Evolutionary conservation across 2,329 filamentous ascomycete species (phyloP).

Genomic region (Colletotrichum liaoningense): DNA sequence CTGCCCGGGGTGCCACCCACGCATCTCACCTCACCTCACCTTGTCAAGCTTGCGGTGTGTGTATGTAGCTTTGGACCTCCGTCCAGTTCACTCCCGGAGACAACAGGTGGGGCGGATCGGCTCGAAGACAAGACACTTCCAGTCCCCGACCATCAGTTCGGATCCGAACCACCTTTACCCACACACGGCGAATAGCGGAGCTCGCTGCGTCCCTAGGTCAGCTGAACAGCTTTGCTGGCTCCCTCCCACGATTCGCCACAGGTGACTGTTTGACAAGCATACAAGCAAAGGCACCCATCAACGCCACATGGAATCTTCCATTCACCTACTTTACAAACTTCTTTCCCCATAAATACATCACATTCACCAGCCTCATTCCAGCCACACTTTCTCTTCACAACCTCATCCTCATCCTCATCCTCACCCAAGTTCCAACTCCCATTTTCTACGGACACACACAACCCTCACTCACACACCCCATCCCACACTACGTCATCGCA

Average conservation of each 20-base stretch:
- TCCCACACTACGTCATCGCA: constrained; percentile 14
- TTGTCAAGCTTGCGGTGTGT: too few relatives aligned
- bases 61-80: too few relatives aligned
- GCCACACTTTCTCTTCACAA: not conserved
- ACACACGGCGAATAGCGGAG: not conserved
- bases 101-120: not conserved
- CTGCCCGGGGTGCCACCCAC: too few relatives aligned
- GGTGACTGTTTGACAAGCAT: not conserved
- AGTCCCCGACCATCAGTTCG: not conserved
- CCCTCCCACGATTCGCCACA: constrained; percentile 8
- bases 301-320: too few relatives aligned
- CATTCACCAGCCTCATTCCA: not conserved
- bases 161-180: constrained; percentile 1
- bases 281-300: too few relatives aligned
- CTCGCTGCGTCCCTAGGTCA: not conserved
- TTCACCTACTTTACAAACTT: not conserved
- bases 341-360: not conserved
- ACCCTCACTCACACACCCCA: not conserved
- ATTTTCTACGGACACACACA: too few relatives aligned
- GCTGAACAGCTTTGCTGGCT: not conserved
- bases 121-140: not conserved
- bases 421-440: not conserved
- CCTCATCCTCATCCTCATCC: not conserved
- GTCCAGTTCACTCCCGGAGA: not conserved
- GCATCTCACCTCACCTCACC: too few relatives aligned